Percentiles rank a stretch among this genome's conserved stretches.
Evolutionary conservation across 2,329 filamentous ascomycete species (phyloP).

Genomic region (Dactylellina drechsleri): DNA sequence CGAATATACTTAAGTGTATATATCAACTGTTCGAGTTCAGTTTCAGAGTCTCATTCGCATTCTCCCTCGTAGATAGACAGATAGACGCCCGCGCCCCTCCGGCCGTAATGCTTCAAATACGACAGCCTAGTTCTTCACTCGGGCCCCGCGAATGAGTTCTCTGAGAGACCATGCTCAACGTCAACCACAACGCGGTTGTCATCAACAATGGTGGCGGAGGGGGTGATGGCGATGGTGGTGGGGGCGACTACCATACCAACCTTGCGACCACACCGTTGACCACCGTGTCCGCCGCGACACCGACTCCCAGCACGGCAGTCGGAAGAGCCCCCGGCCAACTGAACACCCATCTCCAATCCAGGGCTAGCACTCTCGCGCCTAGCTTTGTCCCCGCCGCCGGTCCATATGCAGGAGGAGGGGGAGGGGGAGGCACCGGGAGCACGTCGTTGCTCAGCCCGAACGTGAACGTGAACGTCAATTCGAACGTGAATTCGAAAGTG

Average conservation of each 20-base stretch:
- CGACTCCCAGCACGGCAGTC: not conserved
- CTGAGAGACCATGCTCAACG: constrained; percentile 42
- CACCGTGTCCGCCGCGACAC: constrained; percentile 4
- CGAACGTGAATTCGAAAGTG: constrained; percentile 29
- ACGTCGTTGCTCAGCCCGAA: constrained; percentile 18
- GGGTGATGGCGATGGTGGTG: not conserved
- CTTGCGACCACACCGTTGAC: constrained; percentile 9
- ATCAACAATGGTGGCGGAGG: constrained; percentile 11
- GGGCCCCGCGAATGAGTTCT: constrained; percentile 23
- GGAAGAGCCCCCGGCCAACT: constrained; percentile 40
- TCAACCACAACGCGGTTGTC: constrained; percentile 29
- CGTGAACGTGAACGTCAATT: constrained; percentile 3
- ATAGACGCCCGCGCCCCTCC: not conserved
- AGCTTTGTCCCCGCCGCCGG: constrained; percentile 6
- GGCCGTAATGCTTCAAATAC: constrained; percentile 17
- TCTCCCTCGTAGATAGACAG: no score
- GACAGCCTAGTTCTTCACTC: constrained; percentile 9
- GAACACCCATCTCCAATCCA: constrained; percentile 44
- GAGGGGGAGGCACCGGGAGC: not conserved
- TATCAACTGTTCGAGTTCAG: no score
- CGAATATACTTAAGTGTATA: no score
- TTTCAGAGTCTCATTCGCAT: no score
- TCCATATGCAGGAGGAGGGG: not conserved
- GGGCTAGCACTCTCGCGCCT: constrained; percentile 38
- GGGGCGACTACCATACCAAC: not conserved